Conservation (phyloP, 1,284 basidiomycete species). For the Sanguinoderma infundibulare region DNA sequence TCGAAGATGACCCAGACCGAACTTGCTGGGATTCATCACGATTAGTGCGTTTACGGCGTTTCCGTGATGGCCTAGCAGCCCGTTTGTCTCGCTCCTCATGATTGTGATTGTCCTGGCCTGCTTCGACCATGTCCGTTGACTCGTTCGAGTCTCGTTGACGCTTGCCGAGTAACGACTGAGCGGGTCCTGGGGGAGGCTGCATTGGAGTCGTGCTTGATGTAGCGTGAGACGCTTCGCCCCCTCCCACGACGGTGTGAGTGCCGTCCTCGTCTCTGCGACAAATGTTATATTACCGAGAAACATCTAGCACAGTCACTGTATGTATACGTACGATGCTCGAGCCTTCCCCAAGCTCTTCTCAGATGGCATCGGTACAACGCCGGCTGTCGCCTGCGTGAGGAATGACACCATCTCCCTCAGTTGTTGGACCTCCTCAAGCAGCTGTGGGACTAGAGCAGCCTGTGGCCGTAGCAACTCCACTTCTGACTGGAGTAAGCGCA, state of each 20-base stretch:
- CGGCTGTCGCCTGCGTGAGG: slow-evolving; percentile 1
- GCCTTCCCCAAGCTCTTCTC: slow-evolving; percentile 29
- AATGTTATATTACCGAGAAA: slow-evolving; percentile 1
- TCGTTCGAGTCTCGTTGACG: slow-evolving; percentile 55
- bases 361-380: slow-evolving; percentile 5
- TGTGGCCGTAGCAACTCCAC: slow-evolving; percentile 28
- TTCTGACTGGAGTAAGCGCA: slow-evolving; percentile 26
- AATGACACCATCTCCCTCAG: slow-evolving; percentile 24
- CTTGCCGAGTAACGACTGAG: slow-evolving; percentile 54
- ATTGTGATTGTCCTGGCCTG: slow-evolving; percentile 39
- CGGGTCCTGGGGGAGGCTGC: slow-evolving; percentile 4
- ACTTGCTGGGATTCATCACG: slow-evolving; percentile 3
- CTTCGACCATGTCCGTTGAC: slow-evolving; percentile 46
- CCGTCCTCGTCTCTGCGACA: slow-evolving; percentile 14
- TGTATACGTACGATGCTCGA: slow-evolving; percentile 26
- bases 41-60: slow-evolving; percentile 48
- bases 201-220: background rate
- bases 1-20: background rate
- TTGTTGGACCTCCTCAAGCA: slow-evolving; percentile 29
- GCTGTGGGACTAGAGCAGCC: slow-evolving; percentile 18
- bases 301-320: background rate
- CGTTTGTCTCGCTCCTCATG: slow-evolving; percentile 42
- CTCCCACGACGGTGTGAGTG: slow-evolving; percentile 7
- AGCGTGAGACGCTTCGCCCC: background rate
- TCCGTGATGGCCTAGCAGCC: slow-evolving; percentile 51